Evolutionary conservation across 306 rosid genomes (phyloP), one percentile per base, ranked within the genome.

Genomic region (Prunus dulcis): DNA sequence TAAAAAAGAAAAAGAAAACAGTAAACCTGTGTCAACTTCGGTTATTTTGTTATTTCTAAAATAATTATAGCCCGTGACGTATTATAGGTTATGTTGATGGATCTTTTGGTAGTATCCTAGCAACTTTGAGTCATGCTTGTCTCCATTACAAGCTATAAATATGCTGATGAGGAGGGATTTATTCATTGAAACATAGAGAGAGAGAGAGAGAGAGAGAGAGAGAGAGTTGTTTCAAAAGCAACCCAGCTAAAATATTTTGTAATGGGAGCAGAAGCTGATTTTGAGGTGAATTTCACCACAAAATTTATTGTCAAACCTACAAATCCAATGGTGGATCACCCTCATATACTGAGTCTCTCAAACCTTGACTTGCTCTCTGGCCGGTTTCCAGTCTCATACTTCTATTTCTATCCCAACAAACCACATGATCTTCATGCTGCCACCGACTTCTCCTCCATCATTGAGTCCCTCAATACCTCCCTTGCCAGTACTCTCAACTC

Each of bases 301-400:
- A 83, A 80, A 76, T 79, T 77, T 79, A 75, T 86, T 67, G 88
- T 90, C 60, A 87, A 87, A 87, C 81, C 96, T 69, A 41, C n/a
- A 32, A 74, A 79, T 69, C 89, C 79, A 75, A 80, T 67, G 51
- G 69, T 79, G 38, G 80, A 79, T 45, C 82, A 86, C 27, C 71
- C 70, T 71, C 75, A 64, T 52, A 66, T 87, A 69, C 71, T 87
- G 71, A 67, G 79, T 30, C 96, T 93, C 51, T 89, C 98, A 60
- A 93, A 91, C 74, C 93, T 94, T 76, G 97, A 91, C 77, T 82
- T 91, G 10, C 98, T 91, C 81, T 94, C 93, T 6, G 97, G 97
- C 60, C 97, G 96, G 61, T 94, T 90, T 81, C 98, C 97, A 2
- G 84, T 94, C 32, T 87, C 96, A 7, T 94, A 94, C 80, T 79